These are phyloP conservation scores for Chlorella sp. DNA, from an alignment of 139 green algal genomes.

Conservation along the genomic window DNA sequence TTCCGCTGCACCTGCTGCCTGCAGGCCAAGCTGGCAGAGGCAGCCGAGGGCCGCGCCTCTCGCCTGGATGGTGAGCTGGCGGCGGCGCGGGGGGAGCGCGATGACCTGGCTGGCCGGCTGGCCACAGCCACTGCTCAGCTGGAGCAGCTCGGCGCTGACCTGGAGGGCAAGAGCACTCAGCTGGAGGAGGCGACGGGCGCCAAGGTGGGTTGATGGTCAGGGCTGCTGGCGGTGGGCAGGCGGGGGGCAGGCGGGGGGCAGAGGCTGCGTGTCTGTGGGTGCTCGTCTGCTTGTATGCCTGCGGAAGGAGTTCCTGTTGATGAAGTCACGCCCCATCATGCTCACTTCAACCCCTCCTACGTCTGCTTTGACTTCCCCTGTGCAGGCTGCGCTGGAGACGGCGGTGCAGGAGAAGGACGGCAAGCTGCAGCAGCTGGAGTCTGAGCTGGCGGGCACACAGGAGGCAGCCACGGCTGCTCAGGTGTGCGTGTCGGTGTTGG, in stretches of 20 bases:
- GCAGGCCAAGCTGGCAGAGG: background rate
- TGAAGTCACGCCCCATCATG: background rate
- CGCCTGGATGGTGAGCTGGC: background rate
- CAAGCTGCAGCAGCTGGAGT: background rate
- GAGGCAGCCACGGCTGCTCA: background rate
- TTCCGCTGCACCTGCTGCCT: too few species aligned
- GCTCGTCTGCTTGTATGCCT: too few species aligned
- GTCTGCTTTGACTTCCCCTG: background rate
- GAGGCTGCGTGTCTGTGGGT: too few species aligned
- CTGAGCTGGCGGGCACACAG: background rate
- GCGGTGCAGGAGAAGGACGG: background rate
- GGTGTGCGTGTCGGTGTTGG: background rate
- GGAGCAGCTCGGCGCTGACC: background rate
- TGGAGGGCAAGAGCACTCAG: background rate
- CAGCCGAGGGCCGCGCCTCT: background rate
- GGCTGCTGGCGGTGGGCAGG: background rate
- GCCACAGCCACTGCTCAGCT: background rate
- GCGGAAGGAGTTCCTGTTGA: too few species aligned
- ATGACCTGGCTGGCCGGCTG: background rate
- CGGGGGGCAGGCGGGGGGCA: too few species aligned
- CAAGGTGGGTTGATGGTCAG: conserved; percentile 7
- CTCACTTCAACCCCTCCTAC: background rate
- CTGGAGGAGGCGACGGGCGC: background rate
- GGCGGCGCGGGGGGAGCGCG: background rate
- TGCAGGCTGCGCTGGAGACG: conserved; percentile 14